Percentiles rank a stretch among this genome's conserved stretches.
These are phyloP conservation scores for Trichoderma polysporum DNA, from an alignment of 2,329 filamentous ascomycete genomes.

Conservation along the genomic window DNA sequence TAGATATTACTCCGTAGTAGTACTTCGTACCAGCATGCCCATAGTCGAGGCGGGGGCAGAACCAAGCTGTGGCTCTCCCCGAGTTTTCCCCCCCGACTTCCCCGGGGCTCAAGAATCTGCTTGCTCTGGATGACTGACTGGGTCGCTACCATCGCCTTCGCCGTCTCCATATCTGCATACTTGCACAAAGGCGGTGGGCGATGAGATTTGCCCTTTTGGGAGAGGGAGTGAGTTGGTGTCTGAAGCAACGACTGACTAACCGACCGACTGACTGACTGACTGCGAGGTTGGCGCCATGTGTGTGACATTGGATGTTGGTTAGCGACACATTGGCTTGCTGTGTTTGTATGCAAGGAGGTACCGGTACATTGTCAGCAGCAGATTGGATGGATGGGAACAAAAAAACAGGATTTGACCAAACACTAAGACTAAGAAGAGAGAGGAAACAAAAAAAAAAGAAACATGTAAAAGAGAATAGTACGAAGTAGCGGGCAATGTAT, in stretches of 20 bases:
- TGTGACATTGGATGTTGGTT: too few species aligned
- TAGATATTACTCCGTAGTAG: too few species aligned
- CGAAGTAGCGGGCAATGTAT: not conserved
- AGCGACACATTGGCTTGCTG: not conserved
- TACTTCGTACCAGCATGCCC: not conserved
- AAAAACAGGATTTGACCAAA: not conserved
- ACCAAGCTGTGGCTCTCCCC: not conserved
- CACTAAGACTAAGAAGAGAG: too few species aligned
- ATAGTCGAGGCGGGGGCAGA: not conserved
- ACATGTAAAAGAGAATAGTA: not conserved
- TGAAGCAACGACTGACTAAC: not conserved
- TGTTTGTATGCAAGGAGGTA: not conserved
- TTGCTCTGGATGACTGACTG: conserved; percentile 15
- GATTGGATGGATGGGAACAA: not conserved
- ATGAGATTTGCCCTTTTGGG: not conserved
- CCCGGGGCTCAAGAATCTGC: conserved; percentile 16
- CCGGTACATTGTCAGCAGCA: not conserved
- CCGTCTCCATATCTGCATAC: not conserved
- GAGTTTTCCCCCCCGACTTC: conserved; percentile 5
- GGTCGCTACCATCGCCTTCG: not conserved
- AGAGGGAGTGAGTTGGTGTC: not conserved
- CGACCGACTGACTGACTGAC: too few species aligned
- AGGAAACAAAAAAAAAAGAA: not conserved
- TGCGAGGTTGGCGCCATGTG: conserved; percentile 1
- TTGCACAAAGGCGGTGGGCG: conserved; percentile 7